phyloP scores from a whole-genome alignment of 768 basidiomycete species.

The Phylloporus arenicola region DNA sequence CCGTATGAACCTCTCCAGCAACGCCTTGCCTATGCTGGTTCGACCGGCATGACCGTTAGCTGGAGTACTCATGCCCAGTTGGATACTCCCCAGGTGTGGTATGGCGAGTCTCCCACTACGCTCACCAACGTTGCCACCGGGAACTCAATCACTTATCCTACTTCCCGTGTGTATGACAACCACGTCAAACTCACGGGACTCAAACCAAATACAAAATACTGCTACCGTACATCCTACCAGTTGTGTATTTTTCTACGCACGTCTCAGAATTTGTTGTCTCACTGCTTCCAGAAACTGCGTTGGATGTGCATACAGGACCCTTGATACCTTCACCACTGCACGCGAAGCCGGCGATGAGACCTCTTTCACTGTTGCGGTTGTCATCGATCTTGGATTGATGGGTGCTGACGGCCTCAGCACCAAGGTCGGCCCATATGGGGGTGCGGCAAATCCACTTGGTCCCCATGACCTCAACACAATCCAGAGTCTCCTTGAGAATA shows the following conservation, averaged over 20 bases:
- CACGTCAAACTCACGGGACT: constrained; percentile 25
- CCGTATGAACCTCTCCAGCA: constrained; percentile 26
- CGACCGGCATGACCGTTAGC: constrained; percentile 25
- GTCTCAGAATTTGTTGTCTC: neutral
- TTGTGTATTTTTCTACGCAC: constrained; percentile 1
- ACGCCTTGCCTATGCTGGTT: constrained; percentile 20
- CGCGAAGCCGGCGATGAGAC: constrained; percentile 16
- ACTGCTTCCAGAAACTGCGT: constrained; percentile 16
- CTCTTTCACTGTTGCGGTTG: constrained; percentile 21
- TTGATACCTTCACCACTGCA: constrained; percentile 24
- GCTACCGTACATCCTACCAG: constrained; percentile 27
- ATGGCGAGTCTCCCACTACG: constrained; percentile 15
- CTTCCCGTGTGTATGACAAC: constrained; percentile 25
- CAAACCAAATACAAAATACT: constrained; percentile 21
- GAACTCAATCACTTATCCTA: constrained; percentile 19
- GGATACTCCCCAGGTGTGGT: constrained; percentile 22
- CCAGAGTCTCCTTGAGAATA: constrained; percentile 26
- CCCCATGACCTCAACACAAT: constrained; percentile 26
- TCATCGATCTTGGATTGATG: constrained; percentile 26
- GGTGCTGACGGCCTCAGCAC: constrained; percentile 26
- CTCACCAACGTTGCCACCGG: constrained; percentile 19
- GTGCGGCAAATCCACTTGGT: constrained; percentile 18
- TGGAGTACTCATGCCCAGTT: constrained; percentile 21
- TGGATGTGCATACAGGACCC: constrained; percentile 22
- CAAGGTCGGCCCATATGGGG: constrained; percentile 23